Evolutionary conservation across 352 stramenopile species (phyloP).

Genomic region (Phytophthora pseudosyringae): DNA sequence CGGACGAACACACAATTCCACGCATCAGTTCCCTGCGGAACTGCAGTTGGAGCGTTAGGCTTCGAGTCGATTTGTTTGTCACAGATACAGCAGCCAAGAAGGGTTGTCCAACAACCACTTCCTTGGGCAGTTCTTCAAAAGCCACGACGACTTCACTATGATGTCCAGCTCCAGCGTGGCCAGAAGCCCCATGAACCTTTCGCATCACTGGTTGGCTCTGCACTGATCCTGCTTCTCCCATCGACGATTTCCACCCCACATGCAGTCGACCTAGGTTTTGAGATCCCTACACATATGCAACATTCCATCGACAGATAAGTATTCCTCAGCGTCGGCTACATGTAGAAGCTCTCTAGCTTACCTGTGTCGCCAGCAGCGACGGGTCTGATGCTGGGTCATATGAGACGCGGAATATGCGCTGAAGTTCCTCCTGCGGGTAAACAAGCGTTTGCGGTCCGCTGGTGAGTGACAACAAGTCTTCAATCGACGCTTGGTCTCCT

Average conservation of each 20-base stretch:
- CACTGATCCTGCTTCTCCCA: slow-evolving; percentile 81
- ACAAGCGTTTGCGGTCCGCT: slow-evolving; percentile 56
- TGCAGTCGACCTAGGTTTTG: slow-evolving; percentile 78
- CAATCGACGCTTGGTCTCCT: slow-evolving; percentile 14
- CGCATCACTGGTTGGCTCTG: slow-evolving; percentile 82
- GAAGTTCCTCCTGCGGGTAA: slow-evolving; percentile 81
- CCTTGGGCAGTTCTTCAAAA: slow-evolving; percentile 52
- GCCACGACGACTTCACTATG: slow-evolving; percentile 50
- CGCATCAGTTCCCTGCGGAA: slow-evolving; percentile 74
- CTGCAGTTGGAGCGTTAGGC: slow-evolving; percentile 75
- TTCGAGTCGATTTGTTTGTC: slow-evolving; percentile 72
- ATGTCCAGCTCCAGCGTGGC: slow-evolving; percentile 16
- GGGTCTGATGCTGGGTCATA: slow-evolving; percentile 52
- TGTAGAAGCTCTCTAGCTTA: slow-evolving; percentile 9
- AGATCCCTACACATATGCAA: slow-evolving; percentile 38
- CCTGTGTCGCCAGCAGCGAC: slow-evolving; percentile 40
- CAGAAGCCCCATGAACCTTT: slow-evolving; percentile 39
- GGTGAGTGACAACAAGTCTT: slow-evolving; percentile 44
- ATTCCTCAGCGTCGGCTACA: too few species aligned
- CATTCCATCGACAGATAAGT: too few species aligned
- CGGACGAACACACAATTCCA: slow-evolving; percentile 73
- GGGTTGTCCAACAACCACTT: slow-evolving; percentile 54
- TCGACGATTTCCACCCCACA: slow-evolving; percentile 83
- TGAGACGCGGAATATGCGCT: slow-evolving; percentile 71
- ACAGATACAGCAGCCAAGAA: slow-evolving; percentile 64